A percentile compares a stretch with the other conserved stretches of the same genome.
Evolutionary conservation across 2,329 filamentous ascomycete genomes (phyloP).

Genomic region (Colletotrichum australisinense): DNA sequence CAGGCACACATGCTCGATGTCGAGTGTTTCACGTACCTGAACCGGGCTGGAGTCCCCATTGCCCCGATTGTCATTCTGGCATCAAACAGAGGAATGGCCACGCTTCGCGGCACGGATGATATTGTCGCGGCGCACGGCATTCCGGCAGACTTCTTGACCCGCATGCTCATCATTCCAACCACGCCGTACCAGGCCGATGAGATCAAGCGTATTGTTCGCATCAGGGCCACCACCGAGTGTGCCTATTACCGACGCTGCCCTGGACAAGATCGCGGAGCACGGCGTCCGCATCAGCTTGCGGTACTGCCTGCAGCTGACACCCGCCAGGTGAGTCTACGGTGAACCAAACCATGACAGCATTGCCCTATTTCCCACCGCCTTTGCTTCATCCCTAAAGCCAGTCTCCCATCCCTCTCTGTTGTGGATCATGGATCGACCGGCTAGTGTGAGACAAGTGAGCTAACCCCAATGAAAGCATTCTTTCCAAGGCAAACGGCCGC

Average conservation of each 20-base stretch:
- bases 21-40: conserved; percentile 98
- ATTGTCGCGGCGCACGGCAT: conserved; percentile 92
- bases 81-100: conserved; percentile 94
- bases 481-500: conserved; percentile 86
- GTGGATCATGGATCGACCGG: conserved; percentile 27
- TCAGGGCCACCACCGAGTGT: conserved; percentile 87
- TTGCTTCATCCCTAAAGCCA: conserved; percentile 16
- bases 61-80: conserved; percentile 97
- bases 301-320: conserved; percentile 93
- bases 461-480: conserved; percentile 69
- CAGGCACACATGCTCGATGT: conserved; percentile 99
- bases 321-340: conserved; percentile 70
- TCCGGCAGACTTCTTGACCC: conserved; percentile 91
- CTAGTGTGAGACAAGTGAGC: conserved; percentile 46
- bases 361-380: conserved; percentile 11
- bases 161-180: conserved; percentile 95
- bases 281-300: conserved; percentile 90
- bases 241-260: conserved; percentile 81
- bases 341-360: background rate
- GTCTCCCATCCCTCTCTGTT: conserved; percentile 15
- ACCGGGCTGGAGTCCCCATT: conserved; percentile 96
- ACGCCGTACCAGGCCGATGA: conserved; percentile 89
- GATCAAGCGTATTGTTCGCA: conserved; percentile 90
- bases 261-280: conserved; percentile 88
- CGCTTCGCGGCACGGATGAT: conserved; percentile 87